These are phyloP conservation scores for Aphelidium insulamus DNA, from an alignment of 371 early-diverging fungal species.

Conservation along the genomic window DNA sequence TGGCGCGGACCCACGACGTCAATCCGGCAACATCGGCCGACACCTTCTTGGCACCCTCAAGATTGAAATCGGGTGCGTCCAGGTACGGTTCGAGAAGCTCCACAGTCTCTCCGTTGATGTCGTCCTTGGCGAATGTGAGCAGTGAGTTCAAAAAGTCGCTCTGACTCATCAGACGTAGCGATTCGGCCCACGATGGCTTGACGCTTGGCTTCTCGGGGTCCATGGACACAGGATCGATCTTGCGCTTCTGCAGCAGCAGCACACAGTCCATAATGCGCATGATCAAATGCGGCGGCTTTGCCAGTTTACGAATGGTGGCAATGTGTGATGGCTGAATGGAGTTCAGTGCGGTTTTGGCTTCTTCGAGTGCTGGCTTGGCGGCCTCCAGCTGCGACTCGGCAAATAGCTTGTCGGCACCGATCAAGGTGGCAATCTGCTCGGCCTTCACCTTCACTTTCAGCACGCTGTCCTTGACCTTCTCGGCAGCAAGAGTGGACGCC, in stretches of 20 bases:
- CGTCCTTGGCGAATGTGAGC: conserved; percentile 29
- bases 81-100: conserved; percentile 26
- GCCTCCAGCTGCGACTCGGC: conserved; percentile 32
- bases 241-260: conserved; percentile 21
- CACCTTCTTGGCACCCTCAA: conserved; percentile 40
- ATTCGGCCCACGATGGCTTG: conserved; percentile 30
- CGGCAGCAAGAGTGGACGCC: conserved; percentile 21
- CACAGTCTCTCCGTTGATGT: conserved; percentile 34
- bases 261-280: conserved; percentile 43
- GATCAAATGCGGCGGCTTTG: conserved; percentile 35
- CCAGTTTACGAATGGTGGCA: conserved; percentile 30
- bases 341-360: conserved; percentile 29
- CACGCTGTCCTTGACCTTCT: conserved; percentile 33
- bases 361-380: conserved; percentile 32
- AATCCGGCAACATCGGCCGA: conserved; percentile 38
- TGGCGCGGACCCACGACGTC: conserved; percentile 28
- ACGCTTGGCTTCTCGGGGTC: conserved; percentile 29
- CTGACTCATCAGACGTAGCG: conserved; percentile 26
- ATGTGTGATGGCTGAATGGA: conserved; percentile 37
- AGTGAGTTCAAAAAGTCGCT: conserved; percentile 26
- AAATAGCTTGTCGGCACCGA: conserved; percentile 25
- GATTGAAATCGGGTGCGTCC: conserved; percentile 35
- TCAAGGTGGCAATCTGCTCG: conserved; percentile 27
- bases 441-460: conserved; percentile 32
- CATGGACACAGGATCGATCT: conserved; percentile 18